These are phyloP conservation scores for Zalaria sp. DNA, from an alignment of 2,329 filamentous ascomycete species.

Conservation along the genomic window DNA sequence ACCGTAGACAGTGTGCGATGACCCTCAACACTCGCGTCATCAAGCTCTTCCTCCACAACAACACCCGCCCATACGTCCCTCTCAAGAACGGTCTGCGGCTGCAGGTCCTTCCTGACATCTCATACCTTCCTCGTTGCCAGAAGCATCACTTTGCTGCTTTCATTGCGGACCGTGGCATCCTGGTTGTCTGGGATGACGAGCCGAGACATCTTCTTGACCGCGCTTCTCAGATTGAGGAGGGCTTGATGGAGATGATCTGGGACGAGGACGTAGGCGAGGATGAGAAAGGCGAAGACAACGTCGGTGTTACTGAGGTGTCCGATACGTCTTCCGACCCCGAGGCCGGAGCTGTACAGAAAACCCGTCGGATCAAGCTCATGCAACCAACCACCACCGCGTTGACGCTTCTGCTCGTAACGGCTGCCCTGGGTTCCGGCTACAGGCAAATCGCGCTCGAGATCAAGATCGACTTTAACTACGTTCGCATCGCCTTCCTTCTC, in stretches of 20 bases:
- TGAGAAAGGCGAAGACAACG: constrained; percentile 23
- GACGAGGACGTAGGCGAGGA: constrained; percentile 25
- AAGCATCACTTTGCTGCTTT: constrained; percentile 55
- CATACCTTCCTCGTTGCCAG: constrained; percentile 43
- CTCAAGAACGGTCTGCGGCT: constrained; percentile 43
- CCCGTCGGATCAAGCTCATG: constrained; percentile 38
- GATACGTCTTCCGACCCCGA: constrained; percentile 23
- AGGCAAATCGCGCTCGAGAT: constrained; percentile 41
- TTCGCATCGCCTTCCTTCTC: constrained; percentile 39
- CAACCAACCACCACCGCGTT: constrained; percentile 39
- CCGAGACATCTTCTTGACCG: constrained; percentile 40
- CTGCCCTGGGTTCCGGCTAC: constrained; percentile 43
- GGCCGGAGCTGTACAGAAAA: constrained; percentile 20
- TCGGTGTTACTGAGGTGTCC: constrained; percentile 17
- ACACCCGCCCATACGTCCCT: constrained; percentile 40
- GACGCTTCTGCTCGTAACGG: constrained; percentile 38
- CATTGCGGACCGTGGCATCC: constrained; percentile 40
- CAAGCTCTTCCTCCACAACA: constrained; percentile 41
- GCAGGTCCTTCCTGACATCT: constrained; percentile 46
- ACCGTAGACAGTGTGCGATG: constrained; percentile 43
- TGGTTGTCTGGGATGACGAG: constrained; percentile 53
- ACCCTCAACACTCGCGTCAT: constrained; percentile 53
- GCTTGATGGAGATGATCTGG: constrained; percentile 47
- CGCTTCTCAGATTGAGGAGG: constrained; percentile 36
- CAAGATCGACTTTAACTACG: constrained; percentile 37